Base-by-base conservation (phyloP, 108 stramenopile genomes). In the Cyclotella kingstonii region DNA sequence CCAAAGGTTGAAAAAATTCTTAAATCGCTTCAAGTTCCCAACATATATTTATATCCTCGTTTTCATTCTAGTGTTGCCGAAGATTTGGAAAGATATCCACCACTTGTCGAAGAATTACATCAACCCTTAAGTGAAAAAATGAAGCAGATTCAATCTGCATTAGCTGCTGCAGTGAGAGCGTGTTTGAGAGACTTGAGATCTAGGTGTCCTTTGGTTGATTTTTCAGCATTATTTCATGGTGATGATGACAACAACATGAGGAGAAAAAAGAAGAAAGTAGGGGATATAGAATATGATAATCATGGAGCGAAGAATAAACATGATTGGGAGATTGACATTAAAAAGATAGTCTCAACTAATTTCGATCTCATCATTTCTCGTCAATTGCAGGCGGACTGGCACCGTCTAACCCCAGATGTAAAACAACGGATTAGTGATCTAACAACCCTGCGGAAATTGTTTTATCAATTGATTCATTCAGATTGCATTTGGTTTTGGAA, bases 351-450 rank as follows among this genome's bases (percentile, higher is more conserved):
- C 26, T 89, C 94, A 21, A 60, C 82, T 1, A 78, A 84, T 39
- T 98, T 97, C 81, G 94, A 97, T 63, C 68, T 66, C 35, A 59
- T 83, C 26, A 60, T 98, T 47, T 71, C 86, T 28, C 65, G 89
- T 17, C 97, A 97, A 76, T 80, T 99, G 42, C 96, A 97, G 49
- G 89, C 90, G 7, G 95, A 97, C 42, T 99, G 97, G 97, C 96
- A 99, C 65, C 86, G 86, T 51, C 81, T 98, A 3, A 41, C 68
- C 26, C 84, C 81, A 15, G 61, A 84, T 53, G 89, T 89, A 1
- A 96, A 94, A 50, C 96, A 97, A 76, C 72, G 95, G 1, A 83
- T 98, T 27, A 66, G 66, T 39, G 98, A 99, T 64, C 59, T 99
- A 39, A 62, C 86, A 38, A 86, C 77, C 3, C 64, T 98, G 38